Conservation (phyloP, 805 yeast species). For the Lipomyces oligophaga region DNA sequence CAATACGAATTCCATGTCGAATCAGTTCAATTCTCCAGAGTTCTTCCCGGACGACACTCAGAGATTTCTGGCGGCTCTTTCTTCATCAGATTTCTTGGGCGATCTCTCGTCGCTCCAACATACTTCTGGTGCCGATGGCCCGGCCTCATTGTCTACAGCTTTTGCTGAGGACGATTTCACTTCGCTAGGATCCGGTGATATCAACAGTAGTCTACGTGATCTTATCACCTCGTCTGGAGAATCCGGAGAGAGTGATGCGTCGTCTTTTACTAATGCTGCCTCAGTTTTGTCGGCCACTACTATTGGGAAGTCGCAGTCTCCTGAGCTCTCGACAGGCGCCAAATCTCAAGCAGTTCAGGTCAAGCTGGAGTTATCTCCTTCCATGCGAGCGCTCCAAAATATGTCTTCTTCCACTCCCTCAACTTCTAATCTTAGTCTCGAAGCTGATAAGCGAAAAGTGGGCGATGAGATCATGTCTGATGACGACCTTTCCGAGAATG, state of each 20-base stretch:
- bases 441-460: constrained; percentile 25
- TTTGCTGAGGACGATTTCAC: background rate
- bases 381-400: background rate
- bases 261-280: background rate
- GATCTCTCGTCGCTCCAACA: constrained; percentile 13
- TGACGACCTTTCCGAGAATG: constrained; percentile 27
- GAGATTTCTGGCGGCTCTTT: constrained; percentile 24
- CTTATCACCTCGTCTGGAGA: background rate
- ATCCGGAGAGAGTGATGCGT: background rate
- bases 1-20: too few species aligned
- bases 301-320: background rate
- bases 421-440: background rate
- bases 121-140: background rate
- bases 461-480: constrained; percentile 17
- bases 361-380: too few species aligned
- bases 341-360: background rate
- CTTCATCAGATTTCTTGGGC: constrained; percentile 25
- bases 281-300: background rate
- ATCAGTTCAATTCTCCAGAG: too few species aligned
- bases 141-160: background rate
- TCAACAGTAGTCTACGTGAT: background rate
- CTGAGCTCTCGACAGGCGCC: background rate
- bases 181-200: background rate
- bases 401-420: background rate
- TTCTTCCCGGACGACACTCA: constrained; percentile 23